phyloP scores from a whole-genome alignment of 805 yeast species.

The Clavispora carvajalis region DNA sequence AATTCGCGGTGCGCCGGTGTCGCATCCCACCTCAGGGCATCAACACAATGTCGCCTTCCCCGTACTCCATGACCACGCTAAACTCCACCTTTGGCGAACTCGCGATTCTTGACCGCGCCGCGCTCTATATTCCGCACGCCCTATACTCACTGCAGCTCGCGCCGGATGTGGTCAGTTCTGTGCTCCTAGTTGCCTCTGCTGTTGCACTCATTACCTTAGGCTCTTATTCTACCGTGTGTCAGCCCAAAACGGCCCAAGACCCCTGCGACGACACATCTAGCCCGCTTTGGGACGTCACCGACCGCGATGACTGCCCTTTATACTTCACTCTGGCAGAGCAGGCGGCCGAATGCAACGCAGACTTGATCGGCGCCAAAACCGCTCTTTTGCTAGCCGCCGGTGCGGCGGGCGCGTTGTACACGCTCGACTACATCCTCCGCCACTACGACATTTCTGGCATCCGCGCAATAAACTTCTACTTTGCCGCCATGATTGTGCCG shows the following conservation, averaged over 20 bases:
- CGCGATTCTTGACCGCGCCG: conserved; percentile 1
- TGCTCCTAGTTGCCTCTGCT: conserved; percentile 15
- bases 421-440: conserved; percentile 33
- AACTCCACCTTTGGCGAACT: conserved; percentile 4
- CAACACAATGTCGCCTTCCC: background rate
- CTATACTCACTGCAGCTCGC: background rate
- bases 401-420: conserved; percentile 34
- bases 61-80: background rate
- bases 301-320: conserved; percentile 12
- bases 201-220: conserved; percentile 21
- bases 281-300: background rate
- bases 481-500: conserved; percentile 27
- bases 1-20: background rate
- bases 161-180: background rate
- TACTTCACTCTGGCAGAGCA: conserved; percentile 8
- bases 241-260: conserved; percentile 21
- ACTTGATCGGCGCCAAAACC: conserved; percentile 12
- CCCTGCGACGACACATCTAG: conserved; percentile 10
- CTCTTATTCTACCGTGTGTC: conserved; percentile 17
- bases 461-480: conserved; percentile 28
- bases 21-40: background rate
- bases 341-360: conserved; percentile 5
- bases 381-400: conserved; percentile 42
- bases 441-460: conserved; percentile 26
- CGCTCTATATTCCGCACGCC: conserved; percentile 2